A percentile compares a stretch with the other conserved stretches of the same genome.
phyloP scores from a whole-genome alignment of 2,329 filamentous ascomycete species.

The Aspergillus neoniger region DNA sequence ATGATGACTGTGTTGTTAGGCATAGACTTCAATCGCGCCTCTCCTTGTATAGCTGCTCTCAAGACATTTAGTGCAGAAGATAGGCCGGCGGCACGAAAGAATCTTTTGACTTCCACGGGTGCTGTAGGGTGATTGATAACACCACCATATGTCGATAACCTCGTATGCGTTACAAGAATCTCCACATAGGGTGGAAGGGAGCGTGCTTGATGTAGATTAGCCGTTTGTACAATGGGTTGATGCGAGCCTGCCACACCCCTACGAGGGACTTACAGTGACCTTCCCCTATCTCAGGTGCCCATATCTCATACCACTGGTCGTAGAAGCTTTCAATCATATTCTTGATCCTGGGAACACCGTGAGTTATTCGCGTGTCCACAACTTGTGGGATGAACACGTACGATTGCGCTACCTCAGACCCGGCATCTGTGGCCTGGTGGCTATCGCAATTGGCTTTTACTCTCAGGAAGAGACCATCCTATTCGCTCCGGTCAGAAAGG shows the following conservation, averaged over 20 bases:
- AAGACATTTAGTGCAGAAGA: constrained; percentile 74
- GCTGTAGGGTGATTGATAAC: constrained; percentile 75
- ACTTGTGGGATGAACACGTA: constrained; percentile 16
- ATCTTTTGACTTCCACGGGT: constrained; percentile 68
- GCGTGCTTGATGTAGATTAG: constrained; percentile 45
- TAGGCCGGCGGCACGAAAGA: constrained; percentile 70
- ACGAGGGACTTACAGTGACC: constrained; percentile 48
- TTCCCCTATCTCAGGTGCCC: constrained; percentile 60
- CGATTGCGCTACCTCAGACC: constrained; percentile 36
- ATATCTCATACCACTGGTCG: constrained; percentile 64
- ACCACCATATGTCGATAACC: constrained; percentile 71
- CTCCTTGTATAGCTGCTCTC: constrained; percentile 71
- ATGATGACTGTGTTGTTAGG: constrained; percentile 78
- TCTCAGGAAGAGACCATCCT: constrained; percentile 37
- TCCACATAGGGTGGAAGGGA: constrained; percentile 71
- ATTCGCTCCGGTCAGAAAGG: constrained; percentile 9
- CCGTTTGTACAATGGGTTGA: constrained; percentile 23
- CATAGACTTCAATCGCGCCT: constrained; percentile 70
- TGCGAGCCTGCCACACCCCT: not conserved
- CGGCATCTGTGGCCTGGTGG: constrained; percentile 33
- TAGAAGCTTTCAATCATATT: constrained; percentile 67
- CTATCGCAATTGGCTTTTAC: constrained; percentile 42
- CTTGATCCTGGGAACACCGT: constrained; percentile 47
- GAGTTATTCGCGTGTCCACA: constrained; percentile 3
- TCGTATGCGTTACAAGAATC: constrained; percentile 71